These are phyloP conservation scores for Cynara cardunculus DNA, from an alignment of 129 eudicot genomes.

Conservation along the genomic window DNA sequence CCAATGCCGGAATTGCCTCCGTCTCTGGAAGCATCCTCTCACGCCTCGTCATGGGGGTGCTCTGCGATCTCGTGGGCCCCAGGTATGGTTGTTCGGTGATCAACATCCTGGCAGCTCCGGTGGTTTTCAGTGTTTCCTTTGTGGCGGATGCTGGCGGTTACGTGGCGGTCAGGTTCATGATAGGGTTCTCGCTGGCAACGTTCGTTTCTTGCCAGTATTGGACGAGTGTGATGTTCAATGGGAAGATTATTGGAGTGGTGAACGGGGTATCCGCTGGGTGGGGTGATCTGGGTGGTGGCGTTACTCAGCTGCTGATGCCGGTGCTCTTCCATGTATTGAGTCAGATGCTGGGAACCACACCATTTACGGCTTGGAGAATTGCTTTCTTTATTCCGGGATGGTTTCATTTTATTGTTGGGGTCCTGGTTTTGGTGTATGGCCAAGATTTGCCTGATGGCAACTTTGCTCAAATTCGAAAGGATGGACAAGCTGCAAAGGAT, in stretches of 20 bases:
- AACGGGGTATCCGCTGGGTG: conserved; percentile 37
- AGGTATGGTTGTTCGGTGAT: conserved; percentile 24
- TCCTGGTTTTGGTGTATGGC: conserved; percentile 23
- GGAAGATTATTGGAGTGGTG: conserved; percentile 28
- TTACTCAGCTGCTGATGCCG: conserved; percentile 34
- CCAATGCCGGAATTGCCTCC: conserved; percentile 28
- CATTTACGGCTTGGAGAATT: conserved; percentile 33
- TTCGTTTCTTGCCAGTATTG: conserved; percentile 35
- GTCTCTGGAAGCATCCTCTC: conserved; percentile 33
- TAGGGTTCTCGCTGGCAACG: conserved; percentile 34
- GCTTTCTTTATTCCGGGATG: conserved; percentile 28
- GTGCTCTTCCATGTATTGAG: conserved; percentile 10
- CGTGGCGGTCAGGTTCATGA: conserved; percentile 20
- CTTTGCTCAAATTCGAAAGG: conserved; percentile 23
- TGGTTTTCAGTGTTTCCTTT: conserved; percentile 13
- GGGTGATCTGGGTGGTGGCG: conserved; percentile 30
- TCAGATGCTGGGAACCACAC: conserved; percentile 4
- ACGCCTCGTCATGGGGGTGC: conserved; percentile 30
- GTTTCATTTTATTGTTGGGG: conserved; percentile 23
- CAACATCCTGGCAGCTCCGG: conserved; percentile 22
- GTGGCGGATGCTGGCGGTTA: conserved; percentile 22
- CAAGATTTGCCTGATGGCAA: conserved; percentile 43
- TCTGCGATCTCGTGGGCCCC: conserved; percentile 33
- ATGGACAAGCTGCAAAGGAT: conserved; percentile 14
- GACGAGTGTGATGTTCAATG: conserved; percentile 39